These are phyloP conservation scores for Anisodus tanguticus DNA, from an alignment of 257 asterid species.

Conservation along the genomic window DNA sequence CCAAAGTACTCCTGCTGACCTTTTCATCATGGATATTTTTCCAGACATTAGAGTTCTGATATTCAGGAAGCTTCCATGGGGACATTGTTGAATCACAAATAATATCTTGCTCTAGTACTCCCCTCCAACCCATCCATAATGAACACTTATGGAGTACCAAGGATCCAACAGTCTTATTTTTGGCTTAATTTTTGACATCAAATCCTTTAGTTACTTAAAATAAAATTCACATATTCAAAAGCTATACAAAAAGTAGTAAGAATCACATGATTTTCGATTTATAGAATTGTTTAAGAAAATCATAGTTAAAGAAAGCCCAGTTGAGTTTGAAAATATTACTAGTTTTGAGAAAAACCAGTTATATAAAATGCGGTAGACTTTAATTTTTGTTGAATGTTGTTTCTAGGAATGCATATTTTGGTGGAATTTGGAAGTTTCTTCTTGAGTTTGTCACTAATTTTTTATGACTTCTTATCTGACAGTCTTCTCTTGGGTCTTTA, in stretches of 20 bases:
- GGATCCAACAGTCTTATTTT: slow-evolving; percentile 14
- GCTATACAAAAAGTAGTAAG: not conserved
- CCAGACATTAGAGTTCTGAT: not conserved
- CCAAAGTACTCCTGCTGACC: slow-evolving; percentile 18
- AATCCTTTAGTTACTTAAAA: not conserved
- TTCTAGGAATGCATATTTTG: not conserved
- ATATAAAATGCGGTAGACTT: not conserved
- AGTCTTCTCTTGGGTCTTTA: slow-evolving; percentile 11
- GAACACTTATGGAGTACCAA: not conserved
- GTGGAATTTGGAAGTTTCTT: slow-evolving; percentile 11
- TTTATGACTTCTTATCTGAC: not conserved
- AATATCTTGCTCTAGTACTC: slow-evolving; percentile 2
- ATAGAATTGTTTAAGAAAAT: not conserved
- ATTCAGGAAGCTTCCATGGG: not conserved
- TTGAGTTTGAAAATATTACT: slow-evolving; percentile 4
- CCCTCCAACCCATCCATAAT: slow-evolving; percentile 14
- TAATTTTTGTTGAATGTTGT: not conserved
- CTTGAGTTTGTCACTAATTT: slow-evolving; percentile 11
- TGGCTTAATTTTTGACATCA: not conserved
- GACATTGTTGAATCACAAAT: slow-evolving; percentile 6
- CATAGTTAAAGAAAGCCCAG: slow-evolving; percentile 3
- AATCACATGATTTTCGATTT: not conserved
- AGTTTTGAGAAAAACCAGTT: not conserved
- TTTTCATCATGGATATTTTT: slow-evolving; percentile 1
- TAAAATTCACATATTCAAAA: not conserved